Base-by-base conservation (phyloP, 2,329 filamentous ascomycete genomes). In the Exophiala spinifera region DNA sequence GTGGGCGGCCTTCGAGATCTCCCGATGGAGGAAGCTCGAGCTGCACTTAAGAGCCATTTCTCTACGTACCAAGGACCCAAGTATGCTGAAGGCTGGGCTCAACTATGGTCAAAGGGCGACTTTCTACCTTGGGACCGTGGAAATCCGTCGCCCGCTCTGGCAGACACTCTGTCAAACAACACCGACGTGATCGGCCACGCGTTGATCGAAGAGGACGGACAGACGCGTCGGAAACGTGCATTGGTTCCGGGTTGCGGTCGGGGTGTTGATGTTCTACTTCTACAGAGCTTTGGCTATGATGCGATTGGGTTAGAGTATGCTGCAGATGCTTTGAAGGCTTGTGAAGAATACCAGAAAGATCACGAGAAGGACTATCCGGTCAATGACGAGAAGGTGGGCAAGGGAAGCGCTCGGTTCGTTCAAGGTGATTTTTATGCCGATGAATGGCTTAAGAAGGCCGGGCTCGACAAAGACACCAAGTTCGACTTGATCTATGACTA, bases 171-270 rank as follows among this genome's bases (percentile, higher is more conserved):
- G 21, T 63, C 70, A 8, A 65, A 73, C 51, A 65, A 67, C 3
- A 62, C 60, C 1, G 64, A 69, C 13, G 65, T 73, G 3, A 63
- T 79, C 23, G 73, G 73, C 2, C 63, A 60, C 1, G 61, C 70
- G 3, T 57, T 70, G 34, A 47, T 64, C 8, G 49, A 61, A 74
- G 13, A 83, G 67, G 42, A 79, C 60, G 31, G 65, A 56, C 40
- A 63, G 20, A 62, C 54, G 28, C 63, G 62, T 36, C 65, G 72
- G 51, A 81, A 79, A 63, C 76, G 74, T 53, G 89, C 86, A 1
- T 75, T 95, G 7, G 86, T 95, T 0, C 88, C 90, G 0, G 90
- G 89, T 4, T 95, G 90, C 70, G 91, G 90, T 0, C 80, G 82
- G 44, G 91, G 90, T 4, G 87, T 94, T 66, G 91, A 95, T 72